Base-by-base conservation (phyloP, 192 early-diverging fungal genomes). In the Radiomyces spectabilis region DNA sequence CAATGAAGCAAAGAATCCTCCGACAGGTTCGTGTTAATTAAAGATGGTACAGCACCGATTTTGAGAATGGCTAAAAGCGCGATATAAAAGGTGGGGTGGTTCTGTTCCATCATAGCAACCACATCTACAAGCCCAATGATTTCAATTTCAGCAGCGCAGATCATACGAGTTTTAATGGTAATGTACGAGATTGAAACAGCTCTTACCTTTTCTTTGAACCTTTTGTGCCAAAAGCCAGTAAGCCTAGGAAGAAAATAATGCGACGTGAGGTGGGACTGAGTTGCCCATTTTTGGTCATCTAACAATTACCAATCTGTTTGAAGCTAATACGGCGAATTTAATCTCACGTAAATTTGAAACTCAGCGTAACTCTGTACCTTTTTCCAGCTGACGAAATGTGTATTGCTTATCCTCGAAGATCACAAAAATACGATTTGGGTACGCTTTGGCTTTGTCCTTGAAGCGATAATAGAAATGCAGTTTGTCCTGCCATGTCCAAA, bases 11-110 rank as follows among this genome's bases (percentile, higher is more conserved):
- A 51, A 0, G 66, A 58, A 4, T 54, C 41, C 0, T 69, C 73
- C 10, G 57, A 47, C 32, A 84, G 53, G 44, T 82, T 76, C 35
- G 66, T 79, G 69, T 86, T 86, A 58, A 86, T 74, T 24, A 85
- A 68, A 9, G 79, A 76, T 4, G 76, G 64, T 0, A 68, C 56
- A 1, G 57, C 74, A 3, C 78, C 82, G 26, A 86, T 70, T 55
- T 86, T 85, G 32, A 66, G 54, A 26, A 81, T 51, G 0, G 74
- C 80, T 8, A 86, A 67, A 57, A 71, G 73, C 3, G 57, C 31
- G 31, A 78, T 62, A 34, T 84, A 53, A 51, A 83, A 84, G 12
- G 74, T 46, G 15, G 78, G 76, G 12, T 69, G 69, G 58, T 86
- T 85, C 51, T 75, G 72, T 38, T 48, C 51, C 64, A 66, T 66